Percentiles rank a stretch among this genome's conserved stretches.
Evolutionary conservation across 2,329 filamentous ascomycete genomes (phyloP).

Genomic region (Pyrenochaeta sp.): DNA sequence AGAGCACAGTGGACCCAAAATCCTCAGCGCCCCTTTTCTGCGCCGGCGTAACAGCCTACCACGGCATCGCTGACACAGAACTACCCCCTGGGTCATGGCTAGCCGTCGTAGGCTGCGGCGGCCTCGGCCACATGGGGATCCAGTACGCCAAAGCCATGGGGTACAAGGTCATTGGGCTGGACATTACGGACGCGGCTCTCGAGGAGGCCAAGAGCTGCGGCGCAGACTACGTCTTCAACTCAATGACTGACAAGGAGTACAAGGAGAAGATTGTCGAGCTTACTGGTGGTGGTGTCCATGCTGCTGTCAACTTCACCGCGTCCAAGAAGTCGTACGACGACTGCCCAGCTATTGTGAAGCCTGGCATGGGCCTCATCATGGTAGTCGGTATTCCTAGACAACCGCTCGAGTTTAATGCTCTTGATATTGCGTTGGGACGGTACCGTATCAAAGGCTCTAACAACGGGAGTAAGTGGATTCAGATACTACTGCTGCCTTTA

Average conservation of each 20-base stretch:
- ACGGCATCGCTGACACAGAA: constrained; percentile 38
- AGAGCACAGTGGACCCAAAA: constrained; percentile 38
- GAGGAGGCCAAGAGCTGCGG: constrained; percentile 40
- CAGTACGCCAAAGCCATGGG: constrained; percentile 45
- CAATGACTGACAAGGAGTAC: constrained; percentile 36
- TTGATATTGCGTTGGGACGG: constrained; percentile 40
- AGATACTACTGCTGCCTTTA: constrained; percentile 34
- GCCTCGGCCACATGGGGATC: constrained; percentile 42
- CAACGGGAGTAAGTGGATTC: constrained; percentile 39
- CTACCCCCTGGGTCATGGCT: constrained; percentile 38
- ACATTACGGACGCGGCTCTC: constrained; percentile 38
- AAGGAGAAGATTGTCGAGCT: constrained; percentile 38
- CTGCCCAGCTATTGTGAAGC: constrained; percentile 38
- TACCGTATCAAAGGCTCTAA: constrained; percentile 40
- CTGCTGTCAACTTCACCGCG: constrained; percentile 42
- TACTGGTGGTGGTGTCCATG: constrained; percentile 37
- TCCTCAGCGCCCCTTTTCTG: constrained; percentile 39
- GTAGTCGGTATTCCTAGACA: constrained; percentile 43
- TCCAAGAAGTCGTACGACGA: constrained; percentile 44
- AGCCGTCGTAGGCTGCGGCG: constrained; percentile 39
- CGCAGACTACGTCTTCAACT: constrained; percentile 42
- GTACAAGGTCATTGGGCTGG: constrained; percentile 39
- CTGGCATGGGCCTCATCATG: constrained; percentile 42
- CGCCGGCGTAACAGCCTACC: constrained; percentile 41
- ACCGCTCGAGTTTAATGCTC: constrained; percentile 39